Conservation (phyloP, 176 grass and related monocot genomes). For the Elaeis guineensis region DNA sequence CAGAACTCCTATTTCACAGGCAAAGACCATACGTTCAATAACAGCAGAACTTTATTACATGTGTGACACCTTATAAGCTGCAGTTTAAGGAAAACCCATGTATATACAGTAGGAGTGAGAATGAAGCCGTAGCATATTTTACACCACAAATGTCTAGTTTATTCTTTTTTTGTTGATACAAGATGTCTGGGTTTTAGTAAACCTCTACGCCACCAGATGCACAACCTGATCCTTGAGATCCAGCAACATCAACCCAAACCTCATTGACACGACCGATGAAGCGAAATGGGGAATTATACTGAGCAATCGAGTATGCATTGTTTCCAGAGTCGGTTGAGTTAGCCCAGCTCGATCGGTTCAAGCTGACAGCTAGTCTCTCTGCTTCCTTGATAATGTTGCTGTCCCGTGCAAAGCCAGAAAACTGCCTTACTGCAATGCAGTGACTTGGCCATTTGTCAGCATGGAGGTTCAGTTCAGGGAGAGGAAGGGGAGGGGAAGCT, state of each 20-base stretch:
- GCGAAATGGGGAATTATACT: constrained; percentile 61
- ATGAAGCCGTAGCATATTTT: too few species aligned
- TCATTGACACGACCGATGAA: constrained; percentile 66
- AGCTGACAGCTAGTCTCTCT: constrained; percentile 62
- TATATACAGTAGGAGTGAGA: too few species aligned
- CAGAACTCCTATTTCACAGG: too few species aligned
- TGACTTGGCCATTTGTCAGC: constrained; percentile 63
- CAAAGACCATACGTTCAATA: too few species aligned
- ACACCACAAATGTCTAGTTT: too few species aligned
- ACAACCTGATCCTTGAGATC: constrained; percentile 28
- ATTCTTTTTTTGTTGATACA: too few species aligned
- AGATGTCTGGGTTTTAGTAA: constrained; percentile 19
- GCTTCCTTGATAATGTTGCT: constrained; percentile 56
- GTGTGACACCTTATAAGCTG: too few species aligned
- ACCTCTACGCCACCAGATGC: constrained; percentile 35
- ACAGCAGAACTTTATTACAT: too few species aligned
- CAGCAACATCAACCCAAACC: constrained; percentile 62
- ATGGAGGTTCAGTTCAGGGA: constrained; percentile 58
- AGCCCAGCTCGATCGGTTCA: constrained; percentile 51
- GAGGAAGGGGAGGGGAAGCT: constrained; percentile 63
- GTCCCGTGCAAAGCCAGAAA: constrained; percentile 65
- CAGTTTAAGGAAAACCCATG: too few species aligned
- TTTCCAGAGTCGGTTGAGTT: constrained; percentile 42
- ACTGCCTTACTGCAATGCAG: constrained; percentile 55
- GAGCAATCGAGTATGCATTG: constrained; percentile 66